Evolutionary conservation across 805 yeast species (phyloP), one percentile per base, ranked within the genome.

Genomic region (Candida ficus): DNA sequence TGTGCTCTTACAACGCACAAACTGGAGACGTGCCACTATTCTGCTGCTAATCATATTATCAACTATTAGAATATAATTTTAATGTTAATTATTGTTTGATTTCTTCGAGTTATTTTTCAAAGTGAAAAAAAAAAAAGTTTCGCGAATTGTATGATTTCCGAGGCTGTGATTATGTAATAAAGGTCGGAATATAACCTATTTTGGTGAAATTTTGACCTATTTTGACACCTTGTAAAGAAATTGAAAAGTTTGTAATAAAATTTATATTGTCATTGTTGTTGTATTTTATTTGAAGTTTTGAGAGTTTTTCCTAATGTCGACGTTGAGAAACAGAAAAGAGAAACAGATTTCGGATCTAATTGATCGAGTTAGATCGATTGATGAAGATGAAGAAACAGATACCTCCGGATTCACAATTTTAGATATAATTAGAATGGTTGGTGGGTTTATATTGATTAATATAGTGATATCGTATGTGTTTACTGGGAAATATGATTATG

Each of bases 401-500:
- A n/a, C n/a, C n/a, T 20, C 7, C 13, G 18, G 29, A 2, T 28
- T 41, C 30, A 36, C 42, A 4, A 4, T 44, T 1, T 13, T 48
- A 3, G 60, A 56, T 30, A 34, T 54, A 18, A 7, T 53, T 4
- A 39, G 60, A 23, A 53, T 56, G 47, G 2, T 45, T 2, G n/a
- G 29, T 8, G 60, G 60, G 2, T 7, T 56, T 5, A 4, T 50
- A 0, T 23, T 54, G 2, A 21, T 53, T 3, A 41, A 38, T 25
- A 10, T 46, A 3, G 1, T 37, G 4, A 19, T 41, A 0, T 56
- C 60, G 9, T 45, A 41, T 19, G 42, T 36, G 19, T 41, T 42
- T 29, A 54, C 60, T 3, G 53, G 52, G 3, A 39, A 54, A 0
- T 27, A 33, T 11, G 46, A 75, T 0, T 78, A 80, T 76, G 74